phyloP scores from a whole-genome alignment of 768 basidiomycete genomes.

The Mycena polygramma region DNA sequence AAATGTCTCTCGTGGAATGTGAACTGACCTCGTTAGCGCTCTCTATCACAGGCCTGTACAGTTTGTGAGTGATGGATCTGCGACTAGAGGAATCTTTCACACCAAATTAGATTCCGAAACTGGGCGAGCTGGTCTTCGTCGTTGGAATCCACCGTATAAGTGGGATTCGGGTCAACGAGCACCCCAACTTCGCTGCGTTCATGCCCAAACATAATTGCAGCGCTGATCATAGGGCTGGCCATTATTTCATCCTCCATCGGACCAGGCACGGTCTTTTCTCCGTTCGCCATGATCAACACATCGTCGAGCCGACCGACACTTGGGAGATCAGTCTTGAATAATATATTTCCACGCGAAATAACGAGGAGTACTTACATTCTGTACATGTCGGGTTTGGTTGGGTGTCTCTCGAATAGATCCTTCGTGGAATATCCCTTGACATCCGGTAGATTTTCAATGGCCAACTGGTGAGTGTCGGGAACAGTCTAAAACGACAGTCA shows the following conservation, averaged over 20 bases:
- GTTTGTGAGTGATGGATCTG: too few relatives aligned
- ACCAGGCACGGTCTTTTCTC: not conserved
- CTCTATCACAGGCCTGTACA: not conserved
- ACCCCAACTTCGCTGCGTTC: not conserved
- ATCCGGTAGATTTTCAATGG: constrained; percentile 49
- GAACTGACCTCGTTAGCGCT: not conserved
- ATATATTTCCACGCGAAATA: too few relatives aligned
- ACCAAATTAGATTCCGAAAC: not conserved
- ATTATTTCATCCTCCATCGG: not conserved
- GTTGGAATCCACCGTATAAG: not conserved
- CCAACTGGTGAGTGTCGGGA: constrained; percentile 44
- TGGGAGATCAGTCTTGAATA: too few relatives aligned
- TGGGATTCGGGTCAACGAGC: not conserved
- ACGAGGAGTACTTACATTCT: constrained; percentile 46
- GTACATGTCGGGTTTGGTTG: constrained; percentile 46
- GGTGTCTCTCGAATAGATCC: constrained; percentile 48
- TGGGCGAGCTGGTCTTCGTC: not conserved
- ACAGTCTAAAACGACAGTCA: too few relatives aligned
- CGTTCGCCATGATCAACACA: constrained; percentile 1
- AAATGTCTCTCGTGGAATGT: not conserved
- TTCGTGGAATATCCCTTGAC: constrained; percentile 45
- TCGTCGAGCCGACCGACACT: not conserved
- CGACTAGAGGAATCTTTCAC: too few relatives aligned
- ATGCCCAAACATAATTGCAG: not conserved
- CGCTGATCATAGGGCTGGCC: not conserved